Conservation (phyloP, 2,329 filamentous ascomycete species). For the Beauveria australis region DNA sequence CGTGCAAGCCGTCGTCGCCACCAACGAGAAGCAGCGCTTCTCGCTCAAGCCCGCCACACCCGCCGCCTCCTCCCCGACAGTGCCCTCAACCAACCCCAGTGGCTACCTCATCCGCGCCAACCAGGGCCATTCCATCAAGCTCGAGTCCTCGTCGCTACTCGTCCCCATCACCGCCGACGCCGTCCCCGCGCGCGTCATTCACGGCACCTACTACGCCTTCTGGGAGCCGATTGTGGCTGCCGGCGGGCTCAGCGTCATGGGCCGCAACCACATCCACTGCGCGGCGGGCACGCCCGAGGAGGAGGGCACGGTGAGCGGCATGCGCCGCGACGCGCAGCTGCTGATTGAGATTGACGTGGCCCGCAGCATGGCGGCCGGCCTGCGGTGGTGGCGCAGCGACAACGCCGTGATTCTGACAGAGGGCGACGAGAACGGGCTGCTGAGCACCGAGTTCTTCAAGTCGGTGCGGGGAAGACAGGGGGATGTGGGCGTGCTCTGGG, state of each 20-base stretch:
- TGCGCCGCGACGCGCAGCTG: slow-evolving; percentile 69
- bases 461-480: slow-evolving; percentile 56
- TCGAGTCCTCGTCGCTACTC: slow-evolving; percentile 63
- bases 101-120: slow-evolving; percentile 89
- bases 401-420: slow-evolving; percentile 68
- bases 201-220: slow-evolving; percentile 80
- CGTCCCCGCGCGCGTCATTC: slow-evolving; percentile 62
- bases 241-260: slow-evolving; percentile 76
- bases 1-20: slow-evolving; percentile 58
- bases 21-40: slow-evolving; percentile 89
- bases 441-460: slow-evolving; percentile 62
- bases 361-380: slow-evolving; percentile 52
- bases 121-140: slow-evolving; percentile 82
- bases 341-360: slow-evolving; percentile 69
- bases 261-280: slow-evolving; percentile 83
- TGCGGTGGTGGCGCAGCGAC: slow-evolving; percentile 71
- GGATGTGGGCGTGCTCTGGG: slow-evolving; percentile 59
- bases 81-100: slow-evolving; percentile 36
- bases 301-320: slow-evolving; percentile 61
- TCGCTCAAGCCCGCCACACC: slow-evolving; percentile 47
- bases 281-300: slow-evolving; percentile 60
- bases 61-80: slow-evolving; percentile 14
- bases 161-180: slow-evolving; percentile 52
- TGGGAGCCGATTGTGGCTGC: slow-evolving; percentile 67
- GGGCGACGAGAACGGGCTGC: slow-evolving; percentile 48